phyloP scores from a whole-genome alignment of 805 yeast genomes.

The Teunomyces gatunensis region DNA sequence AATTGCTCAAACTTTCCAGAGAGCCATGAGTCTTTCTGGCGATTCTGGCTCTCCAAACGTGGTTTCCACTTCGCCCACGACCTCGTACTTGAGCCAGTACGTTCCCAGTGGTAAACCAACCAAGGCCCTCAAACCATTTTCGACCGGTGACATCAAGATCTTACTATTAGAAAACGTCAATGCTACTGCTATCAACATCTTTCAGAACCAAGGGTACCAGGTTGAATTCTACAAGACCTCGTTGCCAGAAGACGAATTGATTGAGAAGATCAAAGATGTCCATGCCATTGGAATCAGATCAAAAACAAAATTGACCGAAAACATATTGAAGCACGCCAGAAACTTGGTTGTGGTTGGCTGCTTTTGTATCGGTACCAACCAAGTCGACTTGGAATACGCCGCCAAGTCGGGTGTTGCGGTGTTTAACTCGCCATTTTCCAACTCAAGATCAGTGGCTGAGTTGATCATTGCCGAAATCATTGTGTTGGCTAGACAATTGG shows the following conservation, averaged over 20 bases:
- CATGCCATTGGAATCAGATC: conserved; percentile 99
- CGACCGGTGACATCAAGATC: conserved; percentile 92
- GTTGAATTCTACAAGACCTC: conserved; percentile 91
- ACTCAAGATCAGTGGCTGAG: conserved; percentile 98
- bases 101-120: conserved; percentile 48
- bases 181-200: conserved; percentile 83
- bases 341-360: conserved; percentile 91
- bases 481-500: conserved; percentile 90
- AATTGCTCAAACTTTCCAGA: conserved; percentile 58
- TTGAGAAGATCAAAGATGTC: conserved; percentile 88
- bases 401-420: conserved; percentile 93
- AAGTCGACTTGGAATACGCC: conserved; percentile 89
- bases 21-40: conserved; percentile 50
- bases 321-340: conserved; percentile 79
- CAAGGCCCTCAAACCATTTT: conserved; percentile 87
- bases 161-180: conserved; percentile 90
- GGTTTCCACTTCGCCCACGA: conserved; percentile 83
- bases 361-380: conserved; percentile 99
- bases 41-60: conserved; percentile 54
- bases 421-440: conserved; percentile 97
- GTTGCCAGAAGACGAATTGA: conserved; percentile 86
- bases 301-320: conserved; percentile 83
- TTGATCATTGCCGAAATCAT: conserved; percentile 94
- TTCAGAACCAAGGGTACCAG: conserved; percentile 90
- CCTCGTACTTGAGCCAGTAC: conserved; percentile 62